phyloP scores from a whole-genome alignment of 108 stramenopile species.

The Fistulifera pelliculosa region DNA sequence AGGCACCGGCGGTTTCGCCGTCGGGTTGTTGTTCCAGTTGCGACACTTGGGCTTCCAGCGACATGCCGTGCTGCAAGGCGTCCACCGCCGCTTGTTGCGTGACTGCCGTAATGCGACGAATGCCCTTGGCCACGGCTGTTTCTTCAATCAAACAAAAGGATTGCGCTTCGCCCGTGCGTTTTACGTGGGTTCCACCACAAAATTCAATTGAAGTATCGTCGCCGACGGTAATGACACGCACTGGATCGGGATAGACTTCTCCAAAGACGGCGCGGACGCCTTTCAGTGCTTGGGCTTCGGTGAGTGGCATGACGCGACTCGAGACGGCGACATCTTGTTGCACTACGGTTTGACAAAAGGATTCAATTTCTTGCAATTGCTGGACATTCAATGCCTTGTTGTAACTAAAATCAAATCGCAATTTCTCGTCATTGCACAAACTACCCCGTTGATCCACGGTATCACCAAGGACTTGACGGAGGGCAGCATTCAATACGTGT shows the following conservation, averaged over 20 bases:
- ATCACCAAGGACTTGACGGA: conserved; percentile 84
- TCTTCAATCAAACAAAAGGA: conserved; percentile 92
- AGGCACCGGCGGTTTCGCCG: conserved; percentile 69
- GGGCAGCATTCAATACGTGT: conserved; percentile 94
- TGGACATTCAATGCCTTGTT: conserved; percentile 76
- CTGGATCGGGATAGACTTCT: conserved; percentile 98
- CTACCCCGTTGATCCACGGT: conserved; percentile 83
- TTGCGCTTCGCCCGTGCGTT: conserved; percentile 89
- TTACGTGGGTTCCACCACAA: conserved; percentile 98
- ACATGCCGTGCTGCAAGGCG: conserved; percentile 66
- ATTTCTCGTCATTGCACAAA: conserved; percentile 89
- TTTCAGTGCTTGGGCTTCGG: conserved; percentile 78
- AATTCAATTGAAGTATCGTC: conserved; percentile 92
- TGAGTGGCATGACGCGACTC: conserved; percentile 57
- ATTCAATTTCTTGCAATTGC: conserved; percentile 81
- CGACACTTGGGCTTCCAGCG: conserved; percentile 37
- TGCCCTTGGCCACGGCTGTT: conserved; percentile 96
- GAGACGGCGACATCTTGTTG: conserved; percentile 51
- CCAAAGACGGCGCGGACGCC: conserved; percentile 96
- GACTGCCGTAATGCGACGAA: conserved; percentile 93
- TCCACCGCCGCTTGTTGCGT: conserved; percentile 75
- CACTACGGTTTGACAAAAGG: conserved; percentile 75
- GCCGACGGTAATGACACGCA: conserved; percentile 89
- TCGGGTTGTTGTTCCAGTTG: conserved; percentile 38
- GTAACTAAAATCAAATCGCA: conserved; percentile 96